These are phyloP conservation scores for Coemansia sp. DNA, from an alignment of 192 early-diverging fungal genomes.

Conservation along the genomic window DNA sequence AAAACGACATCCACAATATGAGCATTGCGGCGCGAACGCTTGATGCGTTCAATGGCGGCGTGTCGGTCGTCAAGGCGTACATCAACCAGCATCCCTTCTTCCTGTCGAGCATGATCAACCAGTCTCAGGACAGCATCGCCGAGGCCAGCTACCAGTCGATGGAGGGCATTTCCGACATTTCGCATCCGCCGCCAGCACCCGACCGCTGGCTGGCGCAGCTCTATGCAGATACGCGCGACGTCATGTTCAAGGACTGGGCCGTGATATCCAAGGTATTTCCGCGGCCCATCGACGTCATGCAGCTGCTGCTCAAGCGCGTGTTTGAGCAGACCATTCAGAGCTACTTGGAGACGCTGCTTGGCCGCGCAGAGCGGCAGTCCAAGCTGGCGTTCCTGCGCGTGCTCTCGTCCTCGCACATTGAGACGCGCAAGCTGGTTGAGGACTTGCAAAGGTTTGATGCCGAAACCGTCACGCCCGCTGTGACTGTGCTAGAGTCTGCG, in stretches of 20 bases:
- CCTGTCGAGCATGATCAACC: slow-evolving; percentile 75
- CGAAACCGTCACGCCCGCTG: slow-evolving; percentile 56
- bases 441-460: slow-evolving; percentile 84
- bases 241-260: slow-evolving; percentile 85
- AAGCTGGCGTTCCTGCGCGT: slow-evolving; percentile 81
- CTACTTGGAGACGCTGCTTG: slow-evolving; percentile 81
- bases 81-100: slow-evolving; percentile 99
- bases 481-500: slow-evolving; percentile 52
- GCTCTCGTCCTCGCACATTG: slow-evolving; percentile 71
- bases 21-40: slow-evolving; percentile 83
- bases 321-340: slow-evolving; percentile 97
- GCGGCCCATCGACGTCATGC: slow-evolving; percentile 86
- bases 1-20: slow-evolving; percentile 71
- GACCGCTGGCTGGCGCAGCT: slow-evolving; percentile 75
- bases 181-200: slow-evolving; percentile 60
- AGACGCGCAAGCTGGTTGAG: slow-evolving; percentile 71
- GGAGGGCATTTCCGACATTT: slow-evolving; percentile 50
- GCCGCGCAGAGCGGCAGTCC: slow-evolving; percentile 69
- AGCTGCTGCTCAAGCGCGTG: slow-evolving; percentile 91
- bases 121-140: slow-evolving; percentile 57
- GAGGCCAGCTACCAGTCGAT: slow-evolving; percentile 52
- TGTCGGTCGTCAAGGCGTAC: slow-evolving; percentile 91
- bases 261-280: slow-evolving; percentile 96
- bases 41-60: slow-evolving; percentile 95
- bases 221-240: slow-evolving; percentile 83